Base-by-base conservation (phyloP, 1,139 yeast genomes). In the Hemisphaericaspora lyxosophila region DNA sequence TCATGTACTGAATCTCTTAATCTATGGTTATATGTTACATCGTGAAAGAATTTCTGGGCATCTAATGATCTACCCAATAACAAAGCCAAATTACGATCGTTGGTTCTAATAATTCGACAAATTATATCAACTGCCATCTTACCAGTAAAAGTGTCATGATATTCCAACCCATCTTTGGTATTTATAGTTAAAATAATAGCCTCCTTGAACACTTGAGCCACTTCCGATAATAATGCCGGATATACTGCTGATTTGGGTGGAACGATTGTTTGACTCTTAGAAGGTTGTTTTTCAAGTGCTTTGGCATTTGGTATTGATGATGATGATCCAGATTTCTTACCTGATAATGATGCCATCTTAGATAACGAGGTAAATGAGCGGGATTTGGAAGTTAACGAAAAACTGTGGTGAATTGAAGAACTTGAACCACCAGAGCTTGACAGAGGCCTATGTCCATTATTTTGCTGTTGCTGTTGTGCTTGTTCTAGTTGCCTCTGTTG, bases 131-230 rank as follows among this genome's bases (percentile, higher is more conserved):
- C 96, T 0, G 97, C 96, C 65, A 87, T 94, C 26, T 87, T 75
- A 15, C 99, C 99, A 0, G 96, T 85, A 57, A 94, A 94, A 0
- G 97, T 85, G 55, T 90, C 95, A 56, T 94, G 87, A 62, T 90
- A 90, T 45, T 92, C 87, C 51, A 92, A 75, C n/a, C 96, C 97
- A 63, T 90, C 94, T 55, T 92, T 92, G 54, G 85, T 84, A 49
- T 87, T 81, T 44, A 89, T 89, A 2, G 92, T 85, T 20, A 87
- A 60, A 19, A 78, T 76, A 30, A 89, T 76, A 20, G 82, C 69
- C 47, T 85, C 88, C 47, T 82, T 78, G 59, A 92, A 89, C 15
- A 80, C 77, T 19, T 75, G 76, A 0, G 97, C 95, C 9, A 94
- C 97, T 41, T 81, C 75, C 1, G 97, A 88, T 18, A 92, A 67